These are phyloP conservation scores for Bidens hawaiensis DNA, from an alignment of 140 eudicot genomes.

Conservation along the genomic window DNA sequence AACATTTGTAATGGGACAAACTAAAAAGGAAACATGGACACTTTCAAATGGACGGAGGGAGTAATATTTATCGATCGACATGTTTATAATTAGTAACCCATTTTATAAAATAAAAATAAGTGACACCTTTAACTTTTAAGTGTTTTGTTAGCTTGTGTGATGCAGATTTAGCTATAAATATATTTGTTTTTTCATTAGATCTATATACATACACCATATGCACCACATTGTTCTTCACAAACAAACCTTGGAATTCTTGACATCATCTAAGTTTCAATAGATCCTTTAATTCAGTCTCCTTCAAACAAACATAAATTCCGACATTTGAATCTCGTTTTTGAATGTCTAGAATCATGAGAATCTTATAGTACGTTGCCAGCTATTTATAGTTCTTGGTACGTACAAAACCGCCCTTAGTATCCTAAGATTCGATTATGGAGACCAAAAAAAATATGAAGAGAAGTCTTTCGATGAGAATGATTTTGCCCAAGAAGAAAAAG, in stretches of 20 bases:
- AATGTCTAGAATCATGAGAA: conserved; percentile 16
- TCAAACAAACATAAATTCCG: conserved; percentile 14
- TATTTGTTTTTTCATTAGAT: neutral
- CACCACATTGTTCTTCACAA: conserved; percentile 26
- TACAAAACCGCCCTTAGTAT: neutral
- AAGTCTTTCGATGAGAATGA: conserved; percentile 10
- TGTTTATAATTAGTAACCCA: no score
- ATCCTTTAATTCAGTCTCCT: neutral
- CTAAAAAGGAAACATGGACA: no score
- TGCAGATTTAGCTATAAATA: conserved; percentile 4
- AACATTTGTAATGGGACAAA: no score
- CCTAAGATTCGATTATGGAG: conserved; percentile 6
- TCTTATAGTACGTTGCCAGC: neutral
- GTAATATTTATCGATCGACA: no score
- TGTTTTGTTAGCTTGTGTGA: neutral
- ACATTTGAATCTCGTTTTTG: conserved; percentile 8
- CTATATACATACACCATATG: conserved; percentile 11
- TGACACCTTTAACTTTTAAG: neutral
- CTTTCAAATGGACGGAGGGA: no score
- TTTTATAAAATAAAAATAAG: neutral
- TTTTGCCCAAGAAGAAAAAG: conserved; percentile 18
- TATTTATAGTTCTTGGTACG: neutral
- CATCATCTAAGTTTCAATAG: neutral
- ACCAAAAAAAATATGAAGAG: conserved; percentile 1
- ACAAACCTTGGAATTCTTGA: conserved; percentile 26